A percentile compares a stretch with the other conserved stretches of the same genome.
phyloP scores from a whole-genome alignment of 768 basidiomycete species.

The Hypholoma sublateritium region DNA sequence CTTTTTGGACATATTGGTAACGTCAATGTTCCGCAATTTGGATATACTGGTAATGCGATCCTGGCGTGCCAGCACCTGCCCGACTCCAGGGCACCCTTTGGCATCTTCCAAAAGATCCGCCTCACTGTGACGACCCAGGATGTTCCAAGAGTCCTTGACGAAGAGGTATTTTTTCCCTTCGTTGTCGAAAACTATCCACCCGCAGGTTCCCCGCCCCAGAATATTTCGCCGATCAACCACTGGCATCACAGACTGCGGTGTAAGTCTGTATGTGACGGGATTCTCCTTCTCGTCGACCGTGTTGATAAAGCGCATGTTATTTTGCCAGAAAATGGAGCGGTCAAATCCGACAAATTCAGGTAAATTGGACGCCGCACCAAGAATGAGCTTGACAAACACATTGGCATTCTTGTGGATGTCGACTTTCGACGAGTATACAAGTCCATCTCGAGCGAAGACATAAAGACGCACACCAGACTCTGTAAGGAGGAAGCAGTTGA shows the following conservation, averaged over 20 bases:
- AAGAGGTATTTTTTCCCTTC: not conserved
- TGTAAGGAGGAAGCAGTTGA: slow-evolving; percentile 16
- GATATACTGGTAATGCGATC: not conserved
- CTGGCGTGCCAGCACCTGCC: slow-evolving; percentile 9
- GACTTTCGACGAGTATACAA: slow-evolving; percentile 6
- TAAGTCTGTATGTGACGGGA: not conserved
- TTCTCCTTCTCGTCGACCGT: not conserved
- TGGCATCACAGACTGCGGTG: not conserved
- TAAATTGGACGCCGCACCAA: slow-evolving; percentile 15
- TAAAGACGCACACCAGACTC: slow-evolving; percentile 6
- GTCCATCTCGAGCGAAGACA: slow-evolving; percentile 20
- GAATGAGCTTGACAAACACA: slow-evolving; percentile 18
- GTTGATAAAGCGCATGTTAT: slow-evolving; percentile 6
- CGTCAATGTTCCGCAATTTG: not conserved
- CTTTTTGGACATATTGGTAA: not conserved
- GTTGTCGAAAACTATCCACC: slow-evolving; percentile 14
- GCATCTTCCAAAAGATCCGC: slow-evolving; percentile 7
- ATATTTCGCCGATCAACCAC: slow-evolving; percentile 14
- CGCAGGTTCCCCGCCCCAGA: slow-evolving; percentile 17
- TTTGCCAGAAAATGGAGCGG: slow-evolving; percentile 16
- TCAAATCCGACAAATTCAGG: slow-evolving; percentile 20
- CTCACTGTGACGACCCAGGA: slow-evolving; percentile 6
- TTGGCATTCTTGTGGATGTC: slow-evolving; percentile 17
- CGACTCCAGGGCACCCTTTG: slow-evolving; percentile 8
- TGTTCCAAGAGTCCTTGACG: slow-evolving; percentile 20